Conservation (phyloP, 345 rosid genomes). For the Eucalyptus curtisii region DNA sequence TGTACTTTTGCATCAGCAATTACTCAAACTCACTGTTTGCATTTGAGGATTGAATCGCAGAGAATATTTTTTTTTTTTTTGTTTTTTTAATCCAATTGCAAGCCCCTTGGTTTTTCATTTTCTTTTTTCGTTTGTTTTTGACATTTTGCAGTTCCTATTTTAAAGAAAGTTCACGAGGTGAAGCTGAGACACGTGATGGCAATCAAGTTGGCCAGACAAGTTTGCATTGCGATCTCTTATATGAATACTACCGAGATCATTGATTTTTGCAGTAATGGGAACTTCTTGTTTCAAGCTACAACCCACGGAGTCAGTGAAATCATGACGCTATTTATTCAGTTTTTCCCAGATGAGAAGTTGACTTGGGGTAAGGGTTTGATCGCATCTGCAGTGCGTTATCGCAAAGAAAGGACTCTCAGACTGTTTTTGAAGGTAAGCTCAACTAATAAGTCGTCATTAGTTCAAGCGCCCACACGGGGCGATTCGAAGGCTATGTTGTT, state of each 20-base stretch:
- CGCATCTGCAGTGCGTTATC: fast-evolving
- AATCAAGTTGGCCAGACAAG: neutral
- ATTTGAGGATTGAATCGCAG: too few relatives aligned
- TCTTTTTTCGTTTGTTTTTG: too few relatives aligned
- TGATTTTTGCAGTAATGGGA: fast-evolving
- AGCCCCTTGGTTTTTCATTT: too few relatives aligned
- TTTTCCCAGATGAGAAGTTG: neutral
- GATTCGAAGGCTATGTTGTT: fast-evolving
- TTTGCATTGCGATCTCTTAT: neutral
- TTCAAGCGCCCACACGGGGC: fast-evolving
- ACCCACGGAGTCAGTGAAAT: neutral
- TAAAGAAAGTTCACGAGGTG: neutral
- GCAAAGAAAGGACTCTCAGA: neutral
- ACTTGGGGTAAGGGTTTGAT: too few relatives aligned
- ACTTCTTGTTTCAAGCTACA: neutral
- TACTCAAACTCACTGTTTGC: too few relatives aligned
- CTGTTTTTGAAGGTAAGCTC: neutral
- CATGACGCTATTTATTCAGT: neutral
- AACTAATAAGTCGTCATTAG: neutral
- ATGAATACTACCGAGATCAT: neutral
- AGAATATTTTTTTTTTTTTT: too few relatives aligned
- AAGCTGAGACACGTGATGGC: neutral
- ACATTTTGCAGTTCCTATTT: too few relatives aligned
- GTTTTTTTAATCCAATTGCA: too few relatives aligned
- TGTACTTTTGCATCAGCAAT: neutral